Base-by-base conservation (phyloP, 371 early-diverging fungal species). In the Lichtheimia ramosa region DNA sequence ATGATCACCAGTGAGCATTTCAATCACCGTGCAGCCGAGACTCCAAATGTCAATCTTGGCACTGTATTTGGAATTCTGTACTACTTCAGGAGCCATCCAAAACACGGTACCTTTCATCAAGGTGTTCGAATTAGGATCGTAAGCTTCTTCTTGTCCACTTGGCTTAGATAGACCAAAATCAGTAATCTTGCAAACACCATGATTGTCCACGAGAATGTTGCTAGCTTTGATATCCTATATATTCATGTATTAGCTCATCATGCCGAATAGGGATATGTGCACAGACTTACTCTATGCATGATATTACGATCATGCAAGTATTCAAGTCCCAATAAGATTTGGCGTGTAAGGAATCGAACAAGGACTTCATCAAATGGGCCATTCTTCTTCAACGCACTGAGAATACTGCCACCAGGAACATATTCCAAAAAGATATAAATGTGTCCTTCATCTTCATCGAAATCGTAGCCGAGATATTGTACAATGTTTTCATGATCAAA, bases 81-180 rank as follows among this genome's bases (percentile, higher is more conserved):
- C 83, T 23, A 92, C 89, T 69, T 93, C 94, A 1, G 94, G 94
- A 8, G 94, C 91, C 90, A 92, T 90, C 90, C 90, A 89, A 83
- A 84, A 90, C 90, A 64, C 59, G 1, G 59, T 63, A 8, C 73
- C 74, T 56, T 73, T 62, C 80, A 76, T 76, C 24, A 70, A 61
- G 13, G 81, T 77, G 50, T 75, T 81, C 3, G 75, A 71, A 54
- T 81, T 70, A 21, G 75, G 76, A 43, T 81, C 81, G 41, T 81
- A 81, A 0, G 81, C 78, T 48, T 81, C 71, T 13, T 81, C 76
- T 56, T 75, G 74, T 8, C 74, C 76, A 58, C 72, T 74, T 60
- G 93, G 89, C 74, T 99, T 98, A 3, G 98, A 95, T 24, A 99
- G 86, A 21, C 99, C 99, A 87, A 99, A 99, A 78, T 99, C 99